These are phyloP conservation scores for Anisodus tanguticus DNA, from an alignment of 257 asterid genomes.

Conservation along the genomic window DNA sequence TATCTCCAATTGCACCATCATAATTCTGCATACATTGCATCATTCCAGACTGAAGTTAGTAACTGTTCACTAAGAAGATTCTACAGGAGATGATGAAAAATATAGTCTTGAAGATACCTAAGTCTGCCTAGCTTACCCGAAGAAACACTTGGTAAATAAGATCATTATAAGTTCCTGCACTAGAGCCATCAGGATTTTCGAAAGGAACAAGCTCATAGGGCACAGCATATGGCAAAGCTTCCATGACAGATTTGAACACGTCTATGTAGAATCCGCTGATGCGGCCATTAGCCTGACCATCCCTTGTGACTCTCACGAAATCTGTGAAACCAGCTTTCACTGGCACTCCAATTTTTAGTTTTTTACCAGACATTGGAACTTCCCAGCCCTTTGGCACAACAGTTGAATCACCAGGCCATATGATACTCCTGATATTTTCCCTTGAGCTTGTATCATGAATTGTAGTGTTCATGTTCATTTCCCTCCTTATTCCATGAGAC, in stretches of 20 bases:
- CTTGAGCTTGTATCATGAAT: conserved; percentile 28
- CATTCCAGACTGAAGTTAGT: conserved; percentile 10
- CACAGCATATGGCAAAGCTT: conserved; percentile 45
- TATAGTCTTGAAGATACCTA: background rate
- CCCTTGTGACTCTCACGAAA: conserved; percentile 43
- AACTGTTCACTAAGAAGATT: background rate
- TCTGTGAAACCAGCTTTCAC: conserved; percentile 36
- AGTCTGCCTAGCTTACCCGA: conserved; percentile 7
- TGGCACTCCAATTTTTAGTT: conserved; percentile 54
- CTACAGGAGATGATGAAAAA: background rate
- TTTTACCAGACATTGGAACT: conserved; percentile 47
- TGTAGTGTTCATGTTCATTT: conserved; percentile 1
- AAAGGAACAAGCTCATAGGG: conserved; percentile 42
- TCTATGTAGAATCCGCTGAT: conserved; percentile 45
- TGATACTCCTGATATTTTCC: conserved; percentile 32
- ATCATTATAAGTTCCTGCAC: conserved; percentile 46
- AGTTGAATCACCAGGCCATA: conserved; percentile 58
- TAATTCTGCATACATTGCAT: conserved; percentile 26
- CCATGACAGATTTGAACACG: conserved; percentile 45
- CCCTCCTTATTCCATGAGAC: conserved; percentile 29
- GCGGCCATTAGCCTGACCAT: conserved; percentile 39
- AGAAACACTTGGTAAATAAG: conserved; percentile 51
- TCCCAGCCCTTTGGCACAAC: conserved; percentile 56
- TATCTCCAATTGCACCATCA: conserved; percentile 27
- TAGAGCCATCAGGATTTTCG: conserved; percentile 39